These are phyloP conservation scores for Fusarium sp. DNA, from an alignment of 2,329 filamentous ascomycete species.

Conservation along the genomic window DNA sequence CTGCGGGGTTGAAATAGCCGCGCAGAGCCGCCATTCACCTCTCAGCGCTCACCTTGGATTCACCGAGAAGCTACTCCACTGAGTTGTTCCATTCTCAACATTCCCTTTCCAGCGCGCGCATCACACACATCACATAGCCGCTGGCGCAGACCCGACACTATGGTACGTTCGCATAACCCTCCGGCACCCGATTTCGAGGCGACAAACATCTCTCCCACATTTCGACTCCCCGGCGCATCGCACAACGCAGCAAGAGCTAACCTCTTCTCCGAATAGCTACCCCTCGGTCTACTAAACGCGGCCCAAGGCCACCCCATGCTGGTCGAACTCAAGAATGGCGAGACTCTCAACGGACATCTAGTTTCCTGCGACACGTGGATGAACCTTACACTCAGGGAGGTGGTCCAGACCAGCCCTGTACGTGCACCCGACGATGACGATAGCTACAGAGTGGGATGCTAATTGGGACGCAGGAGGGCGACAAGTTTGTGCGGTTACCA, in stretches of 20 bases:
- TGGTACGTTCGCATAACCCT: conserved; percentile 36
- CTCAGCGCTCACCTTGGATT: conserved; percentile 31
- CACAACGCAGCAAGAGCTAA: conserved; percentile 37
- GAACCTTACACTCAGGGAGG: conserved; percentile 97
- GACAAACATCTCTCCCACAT: neutral
- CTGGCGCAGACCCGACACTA: conserved; percentile 35
- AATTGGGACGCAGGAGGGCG: conserved; percentile 74
- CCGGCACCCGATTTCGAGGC: neutral
- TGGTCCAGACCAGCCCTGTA: conserved; percentile 92
- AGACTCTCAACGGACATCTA: conserved; percentile 95
- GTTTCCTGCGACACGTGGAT: conserved; percentile 99
- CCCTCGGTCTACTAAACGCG: conserved; percentile 87
- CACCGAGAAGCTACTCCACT: conserved; percentile 43
- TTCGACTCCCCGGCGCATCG: conserved; percentile 1
- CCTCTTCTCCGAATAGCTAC: conserved; percentile 59
- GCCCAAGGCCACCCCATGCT: conserved; percentile 98
- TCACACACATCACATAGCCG: conserved; percentile 35
- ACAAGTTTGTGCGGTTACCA: conserved; percentile 90
- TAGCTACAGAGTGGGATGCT: conserved; percentile 12
- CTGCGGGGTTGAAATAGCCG: conserved; percentile 24
- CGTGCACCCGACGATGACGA: conserved; percentile 34
- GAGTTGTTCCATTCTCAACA: conserved; percentile 41
- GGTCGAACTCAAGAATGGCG: conserved; percentile 96
- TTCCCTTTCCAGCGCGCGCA: conserved; percentile 33
- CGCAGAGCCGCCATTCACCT: conserved; percentile 7